These are phyloP conservation scores for Paecilomyces niveus DNA, from an alignment of 2,329 filamentous ascomycete genomes.

Conservation along the genomic window DNA sequence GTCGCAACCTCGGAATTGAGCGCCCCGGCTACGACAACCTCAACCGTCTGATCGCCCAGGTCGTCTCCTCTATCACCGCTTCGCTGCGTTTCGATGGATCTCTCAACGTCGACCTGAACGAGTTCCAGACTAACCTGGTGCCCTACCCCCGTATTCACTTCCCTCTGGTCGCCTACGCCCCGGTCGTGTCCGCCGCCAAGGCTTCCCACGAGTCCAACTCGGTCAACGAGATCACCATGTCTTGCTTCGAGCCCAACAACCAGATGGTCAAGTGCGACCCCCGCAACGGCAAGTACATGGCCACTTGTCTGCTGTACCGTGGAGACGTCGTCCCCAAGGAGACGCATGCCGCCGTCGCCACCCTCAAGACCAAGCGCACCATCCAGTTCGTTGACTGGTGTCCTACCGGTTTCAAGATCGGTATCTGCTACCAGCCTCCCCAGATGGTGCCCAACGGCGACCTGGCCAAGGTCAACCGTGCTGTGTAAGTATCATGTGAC, in stretches of 20 bases:
- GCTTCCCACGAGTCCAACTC: constrained; percentile 97
- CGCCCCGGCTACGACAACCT: constrained; percentile 98
- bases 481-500: constrained; percentile 63
- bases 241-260: constrained; percentile 99
- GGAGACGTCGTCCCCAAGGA: constrained; percentile 98
- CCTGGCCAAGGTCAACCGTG: constrained; percentile 94
- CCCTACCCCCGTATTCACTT: constrained; percentile 99
- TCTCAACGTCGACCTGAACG: constrained; percentile 97
- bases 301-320: constrained; percentile 94
- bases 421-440: constrained; percentile 99
- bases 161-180: constrained; percentile 93
- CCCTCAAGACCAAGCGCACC: constrained; percentile 97
- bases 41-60: constrained; percentile 97
- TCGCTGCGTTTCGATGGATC: constrained; percentile 98
- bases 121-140: constrained; percentile 99
- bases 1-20: constrained; percentile 93
- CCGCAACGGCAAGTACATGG: constrained; percentile 99
- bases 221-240: constrained; percentile 96
- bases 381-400: constrained; percentile 99
- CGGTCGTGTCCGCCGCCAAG: constrained; percentile 91
- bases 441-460: constrained; percentile 95
- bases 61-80: constrained; percentile 96
- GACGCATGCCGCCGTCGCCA: constrained; percentile 83
- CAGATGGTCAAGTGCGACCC: constrained; percentile 99
- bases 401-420: constrained; percentile 99